These are phyloP conservation scores for Taxillus chinensis DNA, from an alignment of 164 flowering plant genomes.

Conservation along the genomic window DNA sequence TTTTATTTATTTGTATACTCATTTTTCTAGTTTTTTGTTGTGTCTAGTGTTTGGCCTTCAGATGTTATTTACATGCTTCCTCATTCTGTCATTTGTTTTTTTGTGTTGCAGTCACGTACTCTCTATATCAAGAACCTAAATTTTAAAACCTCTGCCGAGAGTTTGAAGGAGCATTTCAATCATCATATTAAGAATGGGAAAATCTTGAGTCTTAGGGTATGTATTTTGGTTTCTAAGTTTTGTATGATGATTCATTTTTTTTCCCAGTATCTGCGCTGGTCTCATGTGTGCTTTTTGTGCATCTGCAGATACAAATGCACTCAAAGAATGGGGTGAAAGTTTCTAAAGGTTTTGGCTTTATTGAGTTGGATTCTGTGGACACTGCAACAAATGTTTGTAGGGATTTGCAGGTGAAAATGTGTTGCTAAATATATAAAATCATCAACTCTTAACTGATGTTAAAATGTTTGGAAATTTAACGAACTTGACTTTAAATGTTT, in stretches of 20 bases:
- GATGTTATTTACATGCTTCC: neutral
- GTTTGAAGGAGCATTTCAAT: slow-evolving; percentile 56
- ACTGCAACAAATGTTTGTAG: slow-evolving; percentile 62
- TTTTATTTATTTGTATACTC: too few species aligned
- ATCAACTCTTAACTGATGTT: neutral
- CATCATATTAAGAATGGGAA: slow-evolving; percentile 60
- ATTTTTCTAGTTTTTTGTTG: too few species aligned
- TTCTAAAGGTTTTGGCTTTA: slow-evolving; percentile 88
- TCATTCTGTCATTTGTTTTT: slow-evolving; percentile 1
- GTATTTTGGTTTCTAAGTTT: neutral
- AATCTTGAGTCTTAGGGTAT: slow-evolving; percentile 72
- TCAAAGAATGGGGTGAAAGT: slow-evolving; percentile 78
- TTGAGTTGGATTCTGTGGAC: slow-evolving; percentile 83
- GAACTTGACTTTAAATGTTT: neutral
- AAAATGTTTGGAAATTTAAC: neutral
- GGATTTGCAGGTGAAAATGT: slow-evolving; percentile 64
- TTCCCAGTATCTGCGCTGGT: too few species aligned
- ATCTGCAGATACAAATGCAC: slow-evolving; percentile 68
- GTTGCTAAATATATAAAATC: neutral
- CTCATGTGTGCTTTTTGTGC: slow-evolving; percentile 8
- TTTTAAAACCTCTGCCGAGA: slow-evolving; percentile 75
- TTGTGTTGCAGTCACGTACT: slow-evolving; percentile 65
- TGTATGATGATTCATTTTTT: neutral
- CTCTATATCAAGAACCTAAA: slow-evolving; percentile 82
- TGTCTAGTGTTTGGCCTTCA: neutral